Percentiles rank a stretch among this genome's conserved stretches.
Evolutionary conservation across 495 filamentous ascomycete genomes (phyloP).

Genomic region (Neurospora tetraspora): DNA sequence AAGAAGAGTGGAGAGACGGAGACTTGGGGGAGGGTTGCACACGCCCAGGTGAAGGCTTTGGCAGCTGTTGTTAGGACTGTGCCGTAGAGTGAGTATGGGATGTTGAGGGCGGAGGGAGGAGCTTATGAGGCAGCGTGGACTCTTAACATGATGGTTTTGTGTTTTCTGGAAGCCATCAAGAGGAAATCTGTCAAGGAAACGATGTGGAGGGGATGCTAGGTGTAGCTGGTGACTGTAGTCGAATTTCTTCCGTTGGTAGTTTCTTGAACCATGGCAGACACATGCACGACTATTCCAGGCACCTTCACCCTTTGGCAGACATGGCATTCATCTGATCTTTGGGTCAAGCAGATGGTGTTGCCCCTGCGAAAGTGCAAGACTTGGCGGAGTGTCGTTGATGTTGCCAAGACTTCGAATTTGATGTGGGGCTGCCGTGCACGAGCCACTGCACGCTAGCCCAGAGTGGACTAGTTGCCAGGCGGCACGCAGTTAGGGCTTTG

Average conservation of each 20-base stretch:
- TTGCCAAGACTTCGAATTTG: slow-evolving; percentile 1
- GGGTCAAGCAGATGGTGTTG: background rate
- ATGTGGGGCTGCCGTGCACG: slow-evolving; percentile 4
- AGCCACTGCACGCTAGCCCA: slow-evolving; percentile 2
- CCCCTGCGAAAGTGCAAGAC: background rate
- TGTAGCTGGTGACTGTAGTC: background rate
- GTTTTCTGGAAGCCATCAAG: background rate
- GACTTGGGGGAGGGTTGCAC: slow-evolving; percentile 27
- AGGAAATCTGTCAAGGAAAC: background rate
- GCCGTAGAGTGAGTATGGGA: slow-evolving; percentile 1
- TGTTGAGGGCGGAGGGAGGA: background rate
- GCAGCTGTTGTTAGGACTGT: slow-evolving; percentile 19
- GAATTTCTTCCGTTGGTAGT: background rate
- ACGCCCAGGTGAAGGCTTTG: slow-evolving; percentile 26
- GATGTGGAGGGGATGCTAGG: background rate
- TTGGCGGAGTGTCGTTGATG: background rate
- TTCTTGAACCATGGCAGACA: background rate
- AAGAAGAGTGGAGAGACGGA: slow-evolving; percentile 11
- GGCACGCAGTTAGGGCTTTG: slow-evolving; percentile 22
- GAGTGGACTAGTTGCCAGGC: slow-evolving; percentile 4
- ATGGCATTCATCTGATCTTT: background rate
- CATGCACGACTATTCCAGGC: background rate
- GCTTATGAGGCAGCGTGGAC: background rate
- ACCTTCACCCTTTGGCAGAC: background rate
- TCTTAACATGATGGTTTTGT: background rate